Conservation (phyloP, 306 rosid genomes). For the Corylus heterophylla region DNA sequence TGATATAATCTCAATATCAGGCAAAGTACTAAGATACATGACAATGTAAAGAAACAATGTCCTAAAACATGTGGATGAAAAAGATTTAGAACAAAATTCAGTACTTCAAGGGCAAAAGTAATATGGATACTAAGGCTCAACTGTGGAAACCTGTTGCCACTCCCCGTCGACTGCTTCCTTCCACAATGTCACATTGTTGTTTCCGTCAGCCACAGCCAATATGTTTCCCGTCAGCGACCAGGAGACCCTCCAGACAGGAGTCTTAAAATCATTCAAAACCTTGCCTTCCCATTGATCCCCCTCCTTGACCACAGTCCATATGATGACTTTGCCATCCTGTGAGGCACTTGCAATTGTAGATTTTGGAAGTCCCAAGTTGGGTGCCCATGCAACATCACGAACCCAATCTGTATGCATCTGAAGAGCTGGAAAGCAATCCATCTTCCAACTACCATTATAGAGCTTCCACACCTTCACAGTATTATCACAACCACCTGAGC, state of each 20-base stretch:
- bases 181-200: slow-evolving; percentile 77
- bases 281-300: slow-evolving; percentile 93
- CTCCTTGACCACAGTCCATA: slow-evolving; percentile 83
- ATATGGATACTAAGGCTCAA: slow-evolving; percentile 58
- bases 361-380: slow-evolving; percentile 85
- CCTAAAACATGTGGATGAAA: slow-evolving; percentile 3
- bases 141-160: slow-evolving; percentile 86
- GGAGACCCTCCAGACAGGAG: slow-evolving; percentile 82
- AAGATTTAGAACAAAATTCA: background rate
- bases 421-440: slow-evolving; percentile 90
- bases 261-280: slow-evolving; percentile 70
- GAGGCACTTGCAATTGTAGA: slow-evolving; percentile 84
- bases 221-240: slow-evolving; percentile 91
- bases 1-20: background rate
- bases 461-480: slow-evolving; percentile 86
- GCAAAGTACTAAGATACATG: background rate
- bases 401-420: slow-evolving; percentile 87
- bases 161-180: slow-evolving; percentile 87
- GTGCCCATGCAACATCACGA: slow-evolving; percentile 91
- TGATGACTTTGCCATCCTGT: slow-evolving; percentile 74
- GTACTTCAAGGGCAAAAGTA: slow-evolving; percentile 4
- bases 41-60: background rate
- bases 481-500: slow-evolving; percentile 90
- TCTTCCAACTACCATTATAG: slow-evolving; percentile 74
- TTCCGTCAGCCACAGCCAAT: slow-evolving; percentile 87